Base-by-base conservation (phyloP, 352 stramenopile genomes). In the Albugo candida region DNA sequence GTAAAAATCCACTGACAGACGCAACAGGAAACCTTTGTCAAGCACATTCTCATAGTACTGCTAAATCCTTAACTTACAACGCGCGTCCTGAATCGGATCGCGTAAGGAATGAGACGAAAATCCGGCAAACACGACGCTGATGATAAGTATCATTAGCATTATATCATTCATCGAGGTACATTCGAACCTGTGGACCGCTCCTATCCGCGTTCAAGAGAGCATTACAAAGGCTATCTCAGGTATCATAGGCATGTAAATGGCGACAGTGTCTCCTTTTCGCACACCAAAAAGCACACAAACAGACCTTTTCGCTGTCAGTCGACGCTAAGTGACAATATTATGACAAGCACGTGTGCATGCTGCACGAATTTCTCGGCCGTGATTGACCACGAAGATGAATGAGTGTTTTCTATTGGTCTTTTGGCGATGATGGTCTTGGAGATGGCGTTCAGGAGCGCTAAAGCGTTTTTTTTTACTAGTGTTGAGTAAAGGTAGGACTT, bases 201-300 rank as follows among this genome's bases (percentile, higher is more conserved):
- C 95, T 53, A 99, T 97, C 31, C 95, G 83, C 8, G 91, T 84
- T 54, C 95, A 99, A 0, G 95, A 94, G 19, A 99, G 67, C 94
- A 99, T 98, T 27, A 89, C 91, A 59, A 97, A 96, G 13, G 86
- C 87, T 5, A 93, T 67, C 61, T 99, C 93, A 8, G 93, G 93
- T 44, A 99, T 95, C 95, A 99, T 99, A 31, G 95, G 95, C 94
- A 99, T 97, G 73, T 99, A 99, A 31, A 98, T 81, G 14, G 91
- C 95, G 2, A 98, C 94, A 11, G 91, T 83, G 70, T 98, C 93
- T 5, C 93, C 93, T 58, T 95, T 79, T 45, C 64, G 63, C n/a
- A 87, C 63, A 35, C 93, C 92, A 13, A 69, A 63, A 14, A 75
- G 60, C 51, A n/a, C n/a, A n/a, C n/a, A n/a, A n/a, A n/a, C n/a